A percentile compares a stretch with the other conserved stretches of the same genome.
Evolutionary conservation across 1,139 yeast genomes (phyloP).

Genomic region (Candida sanyaensis): DNA sequence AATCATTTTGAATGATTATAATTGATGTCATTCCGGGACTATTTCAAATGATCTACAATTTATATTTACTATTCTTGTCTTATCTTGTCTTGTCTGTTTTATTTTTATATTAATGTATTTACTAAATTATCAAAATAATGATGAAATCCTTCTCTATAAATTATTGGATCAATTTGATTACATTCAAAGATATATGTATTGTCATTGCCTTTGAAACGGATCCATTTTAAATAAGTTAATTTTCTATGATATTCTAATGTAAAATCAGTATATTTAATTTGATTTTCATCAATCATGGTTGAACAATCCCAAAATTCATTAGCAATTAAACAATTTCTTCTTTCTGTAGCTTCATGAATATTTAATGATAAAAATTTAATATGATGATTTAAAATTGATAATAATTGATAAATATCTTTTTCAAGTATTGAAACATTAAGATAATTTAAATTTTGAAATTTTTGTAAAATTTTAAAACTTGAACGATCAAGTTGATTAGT

Average conservation of each 20-base stretch:
- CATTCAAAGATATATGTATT: conserved; percentile 13
- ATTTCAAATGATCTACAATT: conserved; percentile 40
- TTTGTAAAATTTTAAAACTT: conserved; percentile 6
- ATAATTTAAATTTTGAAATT: conserved; percentile 14
- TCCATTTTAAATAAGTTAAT: conserved; percentile 11
- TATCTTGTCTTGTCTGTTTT: background rate
- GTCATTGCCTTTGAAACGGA: conserved; percentile 11
- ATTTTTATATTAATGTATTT: conserved; percentile 10
- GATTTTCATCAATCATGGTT: conserved; percentile 7
- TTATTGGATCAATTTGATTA: conserved; percentile 7
- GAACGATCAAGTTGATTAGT: conserved; percentile 1
- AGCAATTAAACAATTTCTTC: conserved; percentile 13
- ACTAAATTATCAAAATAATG: conserved; percentile 12
- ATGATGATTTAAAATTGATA: conserved; percentile 6
- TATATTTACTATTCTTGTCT: background rate
- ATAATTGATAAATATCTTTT: conserved; percentile 11
- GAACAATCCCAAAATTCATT: conserved; percentile 12
- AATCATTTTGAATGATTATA: conserved; percentile 13
- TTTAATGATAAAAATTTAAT: conserved; percentile 9
- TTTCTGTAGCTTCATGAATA: conserved; percentile 10
- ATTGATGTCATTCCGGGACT: conserved; percentile 39
- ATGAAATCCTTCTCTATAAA: conserved; percentile 15
- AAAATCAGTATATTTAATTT: conserved; percentile 12
- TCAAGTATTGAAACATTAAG: conserved; percentile 13
- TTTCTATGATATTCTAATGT: conserved; percentile 13